A percentile compares a stretch with the other conserved stretches of the same genome.
phyloP scores from a whole-genome alignment of 192 early-diverging fungal species.

The Rhizophagus prolifer region DNA sequence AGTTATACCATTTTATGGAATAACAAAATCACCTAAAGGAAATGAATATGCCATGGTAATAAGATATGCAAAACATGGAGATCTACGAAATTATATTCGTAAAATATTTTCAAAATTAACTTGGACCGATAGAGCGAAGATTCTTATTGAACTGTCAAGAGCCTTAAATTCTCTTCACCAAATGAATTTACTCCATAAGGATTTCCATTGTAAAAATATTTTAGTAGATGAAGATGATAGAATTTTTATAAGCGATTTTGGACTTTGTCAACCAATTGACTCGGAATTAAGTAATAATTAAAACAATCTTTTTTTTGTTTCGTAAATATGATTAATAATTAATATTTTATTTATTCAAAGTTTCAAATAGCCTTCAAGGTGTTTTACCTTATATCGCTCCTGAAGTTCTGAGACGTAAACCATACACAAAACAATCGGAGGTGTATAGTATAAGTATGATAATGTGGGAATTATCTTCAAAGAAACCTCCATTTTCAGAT shows the following conservation, averaged over 20 bases:
- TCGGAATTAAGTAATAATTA: conserved; percentile 35
- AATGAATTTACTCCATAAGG: background rate
- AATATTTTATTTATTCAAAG: background rate
- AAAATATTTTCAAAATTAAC: background rate
- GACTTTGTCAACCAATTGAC: conserved; percentile 32
- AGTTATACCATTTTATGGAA: background rate
- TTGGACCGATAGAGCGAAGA: background rate
- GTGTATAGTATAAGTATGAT: conserved; percentile 44
- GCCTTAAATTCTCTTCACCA: background rate
- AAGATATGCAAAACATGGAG: background rate
- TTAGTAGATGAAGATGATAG: background rate
- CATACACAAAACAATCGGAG: conserved; percentile 40
- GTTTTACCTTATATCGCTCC: conserved; percentile 46
- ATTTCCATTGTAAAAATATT: conserved; percentile 11
- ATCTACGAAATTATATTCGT: background rate
- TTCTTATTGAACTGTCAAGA: background rate
- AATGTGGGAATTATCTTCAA: conserved; percentile 44
- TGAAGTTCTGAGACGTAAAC: conserved; percentile 34
- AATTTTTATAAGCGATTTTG: conserved; percentile 36
- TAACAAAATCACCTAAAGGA: background rate
- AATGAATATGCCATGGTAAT: background rate
- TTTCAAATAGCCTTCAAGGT: conserved; percentile 15
- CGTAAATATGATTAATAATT: background rate
- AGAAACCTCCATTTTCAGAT: conserved; percentile 34
- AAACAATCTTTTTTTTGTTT: background rate